Base-by-base conservation (phyloP, 1,284 basidiomycete species). In the Puccinia coronata region DNA sequence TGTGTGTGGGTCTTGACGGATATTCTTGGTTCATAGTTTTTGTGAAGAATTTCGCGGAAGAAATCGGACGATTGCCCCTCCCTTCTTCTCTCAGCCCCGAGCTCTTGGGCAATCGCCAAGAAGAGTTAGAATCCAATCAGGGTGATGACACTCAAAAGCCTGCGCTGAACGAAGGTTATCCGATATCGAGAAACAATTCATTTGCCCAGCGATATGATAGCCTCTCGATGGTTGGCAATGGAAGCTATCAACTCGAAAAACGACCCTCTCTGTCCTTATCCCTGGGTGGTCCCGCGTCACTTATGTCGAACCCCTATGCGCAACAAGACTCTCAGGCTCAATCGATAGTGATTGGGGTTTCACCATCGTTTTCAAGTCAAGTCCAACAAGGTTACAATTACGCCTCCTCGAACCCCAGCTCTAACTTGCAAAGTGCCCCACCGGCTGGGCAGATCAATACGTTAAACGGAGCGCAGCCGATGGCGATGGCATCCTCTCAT, bases 1-100 rank as follows among this genome's bases (percentile, higher is more conserved):
- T n/a, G 81, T 82, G 43, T 31, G 39, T 39, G 31, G 4, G 18
- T 53, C 53, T 39, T n/a, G 55, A 43, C n/a, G 53, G 25, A 12
- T 36, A 36, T 53, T 41, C 51, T 59, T 51, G 31, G 16, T 2
- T 12, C 28, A 6, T 80, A 88, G 87, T 97, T 87, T 98, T 95
- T 88, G 89, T 89, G 81, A 94, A 93, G 86, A 95, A 95, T 84
- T 98, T 95, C 87, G 87, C 91, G 0, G 93, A 95, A 34, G 96
- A 98, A 86, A 93, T 97, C 57, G 75, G 82, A 25, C 82, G 84
- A 25, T 82, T 86, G 67, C 83, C 83, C 8, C 70, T 85, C 43
- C 82, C 84, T 47, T 69, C 83, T 41, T 71, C 74, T 18, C 71
- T 51, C 36, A 39, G 57, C 65, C n/a, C 59, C 20, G 36, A 55